Base-by-base conservation (phyloP, 2,329 filamentous ascomycete genomes). In the Alternaria ethzedia region DNA sequence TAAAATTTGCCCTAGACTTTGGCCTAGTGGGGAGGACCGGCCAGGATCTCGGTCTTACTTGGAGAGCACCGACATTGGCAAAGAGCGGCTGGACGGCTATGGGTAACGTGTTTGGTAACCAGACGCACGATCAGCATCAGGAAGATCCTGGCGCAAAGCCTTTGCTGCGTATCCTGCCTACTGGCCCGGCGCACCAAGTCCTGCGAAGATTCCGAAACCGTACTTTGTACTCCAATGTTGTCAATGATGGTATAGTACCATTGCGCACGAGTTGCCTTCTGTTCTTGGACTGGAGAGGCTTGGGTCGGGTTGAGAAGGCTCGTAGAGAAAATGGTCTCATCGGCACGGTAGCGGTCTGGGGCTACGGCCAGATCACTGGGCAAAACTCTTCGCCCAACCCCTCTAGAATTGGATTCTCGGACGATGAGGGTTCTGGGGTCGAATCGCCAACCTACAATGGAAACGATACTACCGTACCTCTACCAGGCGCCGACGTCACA, bases 241-340 rank as follows among this genome's bases (percentile, higher is more conserved):
- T 98, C 70, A 98, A 98, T 75, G 95, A 98, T 80, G 95, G 94
- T 4, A 97, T 99, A 70, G 96, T 99, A 5, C 96, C 96, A 3
- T 83, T 99, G 32, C 89, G 96, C 21, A 99, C 96, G 5, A 98
- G 95, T 67, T 99, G 95, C 79, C 84, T 99, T n/a, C 82, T 99
- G 6, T 99, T 99, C 75, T 83, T 99, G 2, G 96, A 99, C 77
- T 99, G 96, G 96, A 91, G 94, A 80, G 96, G 96, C 0, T 83
- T 99, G 4, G 95, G 91, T 6, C 90, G 93, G 43, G 96, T 99
- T 2, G 94, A 98, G 70, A 99, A 99, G 80, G 95, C 96, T 11
- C 88, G 95, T 21, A 85, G 96, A 77, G 95, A 97, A 77, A 97
- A 94, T 64, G 95, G 95, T 1, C 83, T 98, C 26, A 92, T 99